Evolutionary conservation across 768 basidiomycete species (phyloP).

Genomic region (Suillus brevipes): DNA sequence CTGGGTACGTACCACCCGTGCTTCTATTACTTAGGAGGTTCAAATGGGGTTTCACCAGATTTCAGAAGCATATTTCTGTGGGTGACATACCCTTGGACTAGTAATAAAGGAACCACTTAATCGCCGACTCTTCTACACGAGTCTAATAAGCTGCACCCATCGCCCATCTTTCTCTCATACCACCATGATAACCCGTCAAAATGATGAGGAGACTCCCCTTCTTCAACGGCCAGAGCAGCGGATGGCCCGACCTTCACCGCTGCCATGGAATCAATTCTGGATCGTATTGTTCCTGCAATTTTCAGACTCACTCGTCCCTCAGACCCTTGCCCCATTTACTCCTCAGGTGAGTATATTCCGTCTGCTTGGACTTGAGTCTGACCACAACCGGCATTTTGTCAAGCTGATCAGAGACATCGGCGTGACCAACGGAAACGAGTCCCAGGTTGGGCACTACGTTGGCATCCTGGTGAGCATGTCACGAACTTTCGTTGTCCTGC

Average conservation of each 20-base stretch:
- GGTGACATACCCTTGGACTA: neutral
- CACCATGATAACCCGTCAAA: slow-evolving; percentile 18
- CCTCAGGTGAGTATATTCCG: slow-evolving; percentile 48
- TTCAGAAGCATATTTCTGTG: neutral
- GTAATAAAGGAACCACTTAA: neutral
- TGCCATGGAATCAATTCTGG: slow-evolving; percentile 64
- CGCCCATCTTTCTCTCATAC: slow-evolving; percentile 14
- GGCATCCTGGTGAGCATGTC: slow-evolving; percentile 35
- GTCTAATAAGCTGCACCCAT: neutral
- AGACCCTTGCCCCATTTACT: slow-evolving; percentile 70
- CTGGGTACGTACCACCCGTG: neutral
- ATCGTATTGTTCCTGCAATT: slow-evolving; percentile 68
- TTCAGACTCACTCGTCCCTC: slow-evolving; percentile 67
- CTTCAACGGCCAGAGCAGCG: slow-evolving; percentile 30
- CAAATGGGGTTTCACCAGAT: neutral
- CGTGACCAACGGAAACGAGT: slow-evolving; percentile 41
- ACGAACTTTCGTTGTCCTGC: too few species aligned
- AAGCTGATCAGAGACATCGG: slow-evolving; percentile 14
- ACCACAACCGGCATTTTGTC: neutral
- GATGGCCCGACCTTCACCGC: slow-evolving; percentile 39
- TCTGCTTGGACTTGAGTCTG: neutral
- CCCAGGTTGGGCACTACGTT: slow-evolving; percentile 43
- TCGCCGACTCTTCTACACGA: neutral
- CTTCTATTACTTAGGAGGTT: neutral
- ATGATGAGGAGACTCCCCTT: slow-evolving; percentile 59